Conservation (phyloP, 139 green algal genomes). For the Chlamydomonas incerta region DNA sequence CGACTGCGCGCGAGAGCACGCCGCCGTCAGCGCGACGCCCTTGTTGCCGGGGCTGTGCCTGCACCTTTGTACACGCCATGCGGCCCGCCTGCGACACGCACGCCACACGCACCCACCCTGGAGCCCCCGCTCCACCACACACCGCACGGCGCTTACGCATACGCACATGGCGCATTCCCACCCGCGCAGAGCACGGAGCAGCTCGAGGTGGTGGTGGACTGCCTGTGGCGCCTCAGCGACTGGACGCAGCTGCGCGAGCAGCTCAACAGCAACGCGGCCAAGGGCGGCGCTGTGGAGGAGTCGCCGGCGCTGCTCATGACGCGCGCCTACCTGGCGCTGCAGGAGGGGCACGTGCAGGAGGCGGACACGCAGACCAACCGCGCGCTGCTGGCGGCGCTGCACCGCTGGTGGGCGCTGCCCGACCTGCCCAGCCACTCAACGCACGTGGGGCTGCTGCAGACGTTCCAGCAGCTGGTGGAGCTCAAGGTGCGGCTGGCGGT, state of each 20-base stretch:
- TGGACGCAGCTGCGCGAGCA: conserved; percentile 81
- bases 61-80: too few relatives aligned
- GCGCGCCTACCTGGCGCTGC: conserved; percentile 79
- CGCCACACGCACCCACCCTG: background rate
- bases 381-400: conserved; percentile 69
- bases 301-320: conserved; percentile 76
- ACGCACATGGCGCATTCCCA: too few relatives aligned
- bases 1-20: too few relatives aligned
- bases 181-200: conserved; percentile 46
- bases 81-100: too few relatives aligned
- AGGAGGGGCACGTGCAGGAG: conserved; percentile 66
- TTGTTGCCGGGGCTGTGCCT: too few relatives aligned
- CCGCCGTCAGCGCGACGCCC: too few relatives aligned
- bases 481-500: conserved; percentile 77
- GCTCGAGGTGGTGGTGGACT: conserved; percentile 79
- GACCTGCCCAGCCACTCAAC: conserved; percentile 56
- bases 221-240: conserved; percentile 86
- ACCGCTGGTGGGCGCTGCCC: conserved; percentile 93
- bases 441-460: conserved; percentile 48
- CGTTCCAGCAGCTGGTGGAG: conserved; percentile 92
- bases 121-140: too few relatives aligned
- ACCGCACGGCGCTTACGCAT: background rate
- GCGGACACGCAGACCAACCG: conserved; percentile 51
- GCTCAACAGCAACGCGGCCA: conserved; percentile 64
- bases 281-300: conserved; percentile 78